These are phyloP conservation scores for Alternaria sp. DNA, from an alignment of 2,329 filamentous ascomycete genomes.

Conservation along the genomic window DNA sequence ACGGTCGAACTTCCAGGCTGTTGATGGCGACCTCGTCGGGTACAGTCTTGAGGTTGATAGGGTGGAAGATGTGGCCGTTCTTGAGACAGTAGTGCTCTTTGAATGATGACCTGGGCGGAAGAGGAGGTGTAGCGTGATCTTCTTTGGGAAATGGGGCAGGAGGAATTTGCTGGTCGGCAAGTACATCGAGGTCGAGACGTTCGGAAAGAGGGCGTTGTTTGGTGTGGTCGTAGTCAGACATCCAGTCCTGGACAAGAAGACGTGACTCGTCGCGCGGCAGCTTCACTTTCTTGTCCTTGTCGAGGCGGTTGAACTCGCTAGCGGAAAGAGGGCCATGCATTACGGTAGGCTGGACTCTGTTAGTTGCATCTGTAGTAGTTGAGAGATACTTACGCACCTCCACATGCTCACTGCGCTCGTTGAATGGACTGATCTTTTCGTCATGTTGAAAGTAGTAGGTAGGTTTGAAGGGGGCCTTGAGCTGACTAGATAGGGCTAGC, in stretches of 20 bases:
- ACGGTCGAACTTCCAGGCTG: conserved; percentile 22
- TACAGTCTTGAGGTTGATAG: conserved; percentile 19
- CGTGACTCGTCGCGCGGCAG: conserved; percentile 17
- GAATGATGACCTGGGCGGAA: neutral
- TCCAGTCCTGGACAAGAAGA: conserved; percentile 24
- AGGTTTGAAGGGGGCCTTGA: neutral
- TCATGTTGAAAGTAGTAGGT: conserved; percentile 1
- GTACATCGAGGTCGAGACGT: conserved; percentile 23
- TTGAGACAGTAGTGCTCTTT: conserved; percentile 29
- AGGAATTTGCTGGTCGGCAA: conserved; percentile 26
- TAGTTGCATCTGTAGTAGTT: neutral
- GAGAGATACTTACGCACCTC: conserved; percentile 3
- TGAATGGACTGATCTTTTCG: conserved; percentile 1
- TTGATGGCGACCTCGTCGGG: conserved; percentile 25
- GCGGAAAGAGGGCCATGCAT: neutral
- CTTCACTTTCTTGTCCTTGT: conserved; percentile 14
- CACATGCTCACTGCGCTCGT: neutral
- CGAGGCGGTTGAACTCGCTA: neutral
- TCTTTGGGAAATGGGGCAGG: conserved; percentile 29
- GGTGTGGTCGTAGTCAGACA: conserved; percentile 17
- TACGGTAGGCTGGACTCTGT: neutral
- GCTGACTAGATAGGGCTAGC: neutral
- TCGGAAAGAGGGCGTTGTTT: conserved; percentile 25
- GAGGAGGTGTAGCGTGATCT: neutral
- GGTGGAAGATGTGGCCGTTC: conserved; percentile 30